Evolutionary conservation across 306 rosid species (phyloP).

Genomic region (Cicer arietinum): DNA sequence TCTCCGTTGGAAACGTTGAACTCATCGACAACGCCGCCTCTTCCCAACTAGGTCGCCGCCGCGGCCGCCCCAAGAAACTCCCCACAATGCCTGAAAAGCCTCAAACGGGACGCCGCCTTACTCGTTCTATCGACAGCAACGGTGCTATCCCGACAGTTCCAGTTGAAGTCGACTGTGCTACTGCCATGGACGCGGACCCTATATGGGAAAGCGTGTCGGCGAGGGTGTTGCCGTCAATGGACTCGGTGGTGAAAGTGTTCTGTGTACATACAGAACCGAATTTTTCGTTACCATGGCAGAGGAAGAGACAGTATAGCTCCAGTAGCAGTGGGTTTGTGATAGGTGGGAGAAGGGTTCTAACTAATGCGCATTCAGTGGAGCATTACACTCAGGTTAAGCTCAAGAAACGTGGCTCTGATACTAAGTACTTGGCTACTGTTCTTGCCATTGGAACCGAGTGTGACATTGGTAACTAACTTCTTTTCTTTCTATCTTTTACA

Average conservation of each 20-base stretch:
- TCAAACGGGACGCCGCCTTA: conserved; percentile 46
- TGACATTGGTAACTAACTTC: conserved; percentile 61
- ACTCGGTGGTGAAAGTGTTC: conserved; percentile 92
- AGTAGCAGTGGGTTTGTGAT: conserved; percentile 96
- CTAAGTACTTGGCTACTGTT: conserved; percentile 90
- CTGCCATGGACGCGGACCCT: conserved; percentile 37
- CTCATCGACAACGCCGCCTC: conserved; percentile 58
- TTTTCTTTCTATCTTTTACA: not conserved
- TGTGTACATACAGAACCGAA: conserved; percentile 95
- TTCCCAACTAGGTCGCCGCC: conserved; percentile 47
- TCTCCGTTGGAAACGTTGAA: conserved; percentile 69
- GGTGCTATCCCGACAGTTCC: conserved; percentile 48
- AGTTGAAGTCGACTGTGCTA: conserved; percentile 39
- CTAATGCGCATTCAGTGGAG: conserved; percentile 96
- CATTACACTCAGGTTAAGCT: conserved; percentile 93
- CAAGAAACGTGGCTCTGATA: conserved; percentile 96
- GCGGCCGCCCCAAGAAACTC: conserved; percentile 74
- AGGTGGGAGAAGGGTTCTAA: conserved; percentile 78
- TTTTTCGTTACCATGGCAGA: conserved; percentile 97
- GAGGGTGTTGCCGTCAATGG: conserved; percentile 83
- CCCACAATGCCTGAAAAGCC: conserved; percentile 55
- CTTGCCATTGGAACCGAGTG: conserved; percentile 98
- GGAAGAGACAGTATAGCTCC: conserved; percentile 88
- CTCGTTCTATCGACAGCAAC: conserved; percentile 40
- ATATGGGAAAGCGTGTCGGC: conserved; percentile 54